Percentiles rank a stretch among this genome's conserved stretches.
Evolutionary conservation across 352 stramenopile species (phyloP).

Genomic region (Phytophthora lateralis): DNA sequence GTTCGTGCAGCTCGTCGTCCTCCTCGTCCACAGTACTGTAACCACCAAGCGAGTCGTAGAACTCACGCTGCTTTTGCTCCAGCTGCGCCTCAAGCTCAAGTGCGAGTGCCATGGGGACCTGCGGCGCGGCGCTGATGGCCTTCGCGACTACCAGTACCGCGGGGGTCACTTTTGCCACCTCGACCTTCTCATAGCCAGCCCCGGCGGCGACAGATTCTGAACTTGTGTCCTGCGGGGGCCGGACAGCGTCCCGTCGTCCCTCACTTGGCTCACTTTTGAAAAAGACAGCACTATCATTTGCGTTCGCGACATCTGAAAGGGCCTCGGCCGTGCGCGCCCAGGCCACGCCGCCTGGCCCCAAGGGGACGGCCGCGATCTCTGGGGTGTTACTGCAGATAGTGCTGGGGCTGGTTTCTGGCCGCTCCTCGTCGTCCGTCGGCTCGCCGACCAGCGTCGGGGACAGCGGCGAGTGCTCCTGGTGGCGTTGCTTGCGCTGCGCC

Average conservation of each 20-base stretch:
- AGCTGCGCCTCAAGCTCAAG: constrained; percentile 31
- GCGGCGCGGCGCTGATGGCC: constrained; percentile 1
- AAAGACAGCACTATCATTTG: constrained; percentile 22
- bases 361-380: constrained; percentile 7
- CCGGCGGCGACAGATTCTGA: constrained; percentile 22
- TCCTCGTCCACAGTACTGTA: constrained; percentile 56
- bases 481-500: constrained; percentile 26
- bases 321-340: constrained; percentile 27
- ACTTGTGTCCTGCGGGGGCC: constrained; percentile 21
- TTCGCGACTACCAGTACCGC: constrained; percentile 12
- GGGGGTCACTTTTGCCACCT: constrained; percentile 11
- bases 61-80: constrained; percentile 41
- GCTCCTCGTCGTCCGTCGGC: constrained; percentile 24
- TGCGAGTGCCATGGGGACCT: constrained; percentile 20
- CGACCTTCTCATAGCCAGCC: constrained; percentile 8
- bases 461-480: constrained; percentile 12
- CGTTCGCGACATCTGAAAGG: constrained; percentile 18
- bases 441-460: constrained; percentile 28
- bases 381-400: background rate
- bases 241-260: constrained; percentile 4
- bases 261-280: constrained; percentile 30
- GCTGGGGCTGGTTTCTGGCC: constrained; percentile 16
- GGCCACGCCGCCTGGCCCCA: constrained; percentile 4
- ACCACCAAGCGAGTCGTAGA: constrained; percentile 45
- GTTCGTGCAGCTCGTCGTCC: constrained; percentile 40